Evolutionary conservation across 164 flowering plant species (phyloP).

Genomic region (Dillenia turbinata): DNA sequence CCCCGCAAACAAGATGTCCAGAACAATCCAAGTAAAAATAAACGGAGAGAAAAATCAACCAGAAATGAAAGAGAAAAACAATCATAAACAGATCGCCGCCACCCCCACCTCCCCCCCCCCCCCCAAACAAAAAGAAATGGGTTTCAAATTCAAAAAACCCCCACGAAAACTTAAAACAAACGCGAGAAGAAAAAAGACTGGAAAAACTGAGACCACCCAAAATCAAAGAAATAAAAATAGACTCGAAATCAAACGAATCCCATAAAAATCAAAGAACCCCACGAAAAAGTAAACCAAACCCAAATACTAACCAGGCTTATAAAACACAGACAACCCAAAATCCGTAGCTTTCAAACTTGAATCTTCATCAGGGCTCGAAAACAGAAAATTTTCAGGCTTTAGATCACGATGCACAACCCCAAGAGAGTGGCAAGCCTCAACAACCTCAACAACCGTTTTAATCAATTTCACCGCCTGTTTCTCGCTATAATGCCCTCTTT

Average conservation of each 20-base stretch:
- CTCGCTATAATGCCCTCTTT: slow-evolving; percentile 84
- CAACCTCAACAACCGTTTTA: slow-evolving; percentile 76
- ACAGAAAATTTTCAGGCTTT: slow-evolving; percentile 96
- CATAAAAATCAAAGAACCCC: background rate
- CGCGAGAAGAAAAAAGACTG: too few relatives aligned
- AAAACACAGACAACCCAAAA: slow-evolving; percentile 85
- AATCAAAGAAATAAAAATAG: background rate
- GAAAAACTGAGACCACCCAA: too few relatives aligned
- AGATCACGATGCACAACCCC: slow-evolving; percentile 95
- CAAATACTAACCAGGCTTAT: slow-evolving; percentile 65
- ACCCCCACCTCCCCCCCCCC: too few relatives aligned
- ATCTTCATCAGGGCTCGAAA: slow-evolving; percentile 56
- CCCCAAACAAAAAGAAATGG: too few relatives aligned
- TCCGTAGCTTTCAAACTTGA: slow-evolving; percentile 80
- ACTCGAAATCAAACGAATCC: background rate
- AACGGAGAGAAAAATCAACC: too few relatives aligned
- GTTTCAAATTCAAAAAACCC: too few relatives aligned
- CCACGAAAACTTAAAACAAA: too few relatives aligned
- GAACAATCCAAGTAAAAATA: too few relatives aligned
- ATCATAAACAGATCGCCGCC: too few relatives aligned
- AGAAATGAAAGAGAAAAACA: too few relatives aligned
- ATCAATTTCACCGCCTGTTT: slow-evolving; percentile 66
- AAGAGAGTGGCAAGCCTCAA: slow-evolving; percentile 87
- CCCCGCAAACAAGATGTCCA: too few relatives aligned
- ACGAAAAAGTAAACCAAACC: background rate